Evolutionary conservation across 108 stramenopile species (phyloP).

Genomic region (Hondaea fermentalgiana): DNA sequence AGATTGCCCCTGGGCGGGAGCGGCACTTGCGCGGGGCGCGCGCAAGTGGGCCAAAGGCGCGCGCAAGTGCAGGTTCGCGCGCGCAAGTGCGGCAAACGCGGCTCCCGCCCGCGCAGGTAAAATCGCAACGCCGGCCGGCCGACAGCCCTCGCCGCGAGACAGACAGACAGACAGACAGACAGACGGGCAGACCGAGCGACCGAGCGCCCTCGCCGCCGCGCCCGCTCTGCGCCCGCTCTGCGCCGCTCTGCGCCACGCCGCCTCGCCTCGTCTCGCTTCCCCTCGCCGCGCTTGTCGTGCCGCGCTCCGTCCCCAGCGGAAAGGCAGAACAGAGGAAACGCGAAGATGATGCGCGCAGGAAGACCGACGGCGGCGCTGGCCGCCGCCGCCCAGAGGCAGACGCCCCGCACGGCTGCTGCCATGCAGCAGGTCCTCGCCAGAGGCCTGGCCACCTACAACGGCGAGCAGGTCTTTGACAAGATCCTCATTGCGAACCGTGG

Average conservation of each 20-base stretch:
- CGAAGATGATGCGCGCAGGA: background rate
- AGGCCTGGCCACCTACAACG: slow-evolving; percentile 4
- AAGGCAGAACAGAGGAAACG: background rate
- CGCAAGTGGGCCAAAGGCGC: no score
- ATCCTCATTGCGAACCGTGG: slow-evolving; percentile 55
- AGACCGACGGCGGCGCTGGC: background rate
- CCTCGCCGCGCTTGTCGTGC: background rate
- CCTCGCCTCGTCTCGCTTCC: no score
- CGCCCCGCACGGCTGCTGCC: background rate
- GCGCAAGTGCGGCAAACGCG: no score
- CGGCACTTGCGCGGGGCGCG: no score
- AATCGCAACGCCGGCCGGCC: no score
- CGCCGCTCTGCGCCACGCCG: background rate
- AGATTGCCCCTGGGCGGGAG: no score
- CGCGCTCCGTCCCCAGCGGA: background rate
- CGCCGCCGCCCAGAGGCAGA: background rate
- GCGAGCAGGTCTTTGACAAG: slow-evolving; percentile 32
- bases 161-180: background rate
- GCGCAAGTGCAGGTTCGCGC: no score
- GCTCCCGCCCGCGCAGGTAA: no score
- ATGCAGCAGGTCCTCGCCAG: slow-evolving; percentile 11
- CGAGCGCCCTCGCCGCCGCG: background rate
- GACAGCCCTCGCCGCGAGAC: background rate
- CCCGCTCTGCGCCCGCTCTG: no score
- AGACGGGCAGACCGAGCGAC: background rate